phyloP scores from a whole-genome alignment of 2,329 filamentous ascomycete species.

The Diaporthe sp. region DNA sequence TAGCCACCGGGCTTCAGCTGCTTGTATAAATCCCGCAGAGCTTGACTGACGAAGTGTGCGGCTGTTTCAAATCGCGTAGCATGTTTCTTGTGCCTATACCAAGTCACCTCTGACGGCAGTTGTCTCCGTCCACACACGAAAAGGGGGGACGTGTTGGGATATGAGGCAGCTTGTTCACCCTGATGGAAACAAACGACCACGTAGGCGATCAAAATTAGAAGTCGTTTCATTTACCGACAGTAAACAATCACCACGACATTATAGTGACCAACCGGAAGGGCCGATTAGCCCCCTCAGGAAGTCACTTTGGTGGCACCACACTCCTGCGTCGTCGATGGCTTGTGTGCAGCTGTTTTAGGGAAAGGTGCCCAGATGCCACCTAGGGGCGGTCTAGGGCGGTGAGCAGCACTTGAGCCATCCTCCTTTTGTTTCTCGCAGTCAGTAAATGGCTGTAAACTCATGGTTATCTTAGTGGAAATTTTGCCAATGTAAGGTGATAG shows the following conservation, averaged over 20 bases:
- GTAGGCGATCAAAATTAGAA: neutral
- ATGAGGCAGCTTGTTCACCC: neutral
- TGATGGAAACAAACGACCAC: neutral
- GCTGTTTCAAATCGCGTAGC: slow-evolving; percentile 17
- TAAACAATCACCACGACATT: neutral
- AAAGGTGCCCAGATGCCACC: neutral
- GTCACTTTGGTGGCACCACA: neutral
- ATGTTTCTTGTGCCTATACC: slow-evolving; percentile 16
- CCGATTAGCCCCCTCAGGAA: neutral
- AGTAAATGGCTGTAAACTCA: no score
- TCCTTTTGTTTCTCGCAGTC: neutral
- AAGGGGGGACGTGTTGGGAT: neutral
- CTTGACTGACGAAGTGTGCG: slow-evolving; percentile 20
- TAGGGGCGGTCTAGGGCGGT: neutral
- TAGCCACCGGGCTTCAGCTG: slow-evolving; percentile 29
- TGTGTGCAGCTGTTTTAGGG: neutral
- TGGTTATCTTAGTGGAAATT: neutral
- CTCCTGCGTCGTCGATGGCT: neutral
- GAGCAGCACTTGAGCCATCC: neutral
- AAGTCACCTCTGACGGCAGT: slow-evolving; percentile 11
- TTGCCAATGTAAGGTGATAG: neutral
- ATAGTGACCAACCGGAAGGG: neutral
- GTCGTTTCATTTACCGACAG: neutral
- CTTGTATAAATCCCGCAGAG: slow-evolving; percentile 27
- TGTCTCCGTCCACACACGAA: neutral